These are phyloP conservation scores for Hamamelis virginiana DNA, from an alignment of 164 flowering plant species.

Conservation along the genomic window DNA sequence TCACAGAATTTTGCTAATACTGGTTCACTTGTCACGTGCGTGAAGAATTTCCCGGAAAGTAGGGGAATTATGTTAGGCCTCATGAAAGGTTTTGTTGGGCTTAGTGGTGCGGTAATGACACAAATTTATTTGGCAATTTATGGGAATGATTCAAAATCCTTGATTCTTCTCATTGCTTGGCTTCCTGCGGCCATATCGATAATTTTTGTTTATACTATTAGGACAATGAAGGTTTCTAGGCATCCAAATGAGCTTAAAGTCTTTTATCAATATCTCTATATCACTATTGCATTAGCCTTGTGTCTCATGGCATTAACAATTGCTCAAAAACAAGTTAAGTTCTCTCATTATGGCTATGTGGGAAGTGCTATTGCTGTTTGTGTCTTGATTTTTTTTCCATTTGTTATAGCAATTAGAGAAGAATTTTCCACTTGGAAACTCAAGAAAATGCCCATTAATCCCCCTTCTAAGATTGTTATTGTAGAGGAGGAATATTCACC, in stretches of 20 bases:
- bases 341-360: constrained; percentile 36
- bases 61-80: constrained; percentile 56
- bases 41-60: constrained; percentile 63
- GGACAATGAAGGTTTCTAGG: constrained; percentile 24
- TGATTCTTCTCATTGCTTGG: constrained; percentile 59
- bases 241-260: constrained; percentile 35
- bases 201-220: constrained; percentile 44
- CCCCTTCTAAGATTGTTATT: neutral
- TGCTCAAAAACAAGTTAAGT: constrained; percentile 23
- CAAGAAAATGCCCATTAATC: constrained; percentile 11
- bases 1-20: constrained; percentile 67
- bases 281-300: constrained; percentile 44
- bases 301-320: constrained; percentile 49
- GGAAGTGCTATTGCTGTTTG: constrained; percentile 36
- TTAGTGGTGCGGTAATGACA: constrained; percentile 63
- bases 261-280: constrained; percentile 48
- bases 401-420: constrained; percentile 40
- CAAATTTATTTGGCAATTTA: constrained; percentile 58
- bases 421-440: constrained; percentile 38
- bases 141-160: constrained; percentile 46
- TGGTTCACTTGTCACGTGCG: constrained; percentile 52
- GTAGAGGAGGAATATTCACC: constrained; percentile 1
- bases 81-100: constrained; percentile 57
- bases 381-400: constrained; percentile 41
- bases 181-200: constrained; percentile 53